Evolutionary conservation across 768 basidiomycete species (phyloP), one percentile per base, ranked within the genome.

Genomic region (Mycena filopes): DNA sequence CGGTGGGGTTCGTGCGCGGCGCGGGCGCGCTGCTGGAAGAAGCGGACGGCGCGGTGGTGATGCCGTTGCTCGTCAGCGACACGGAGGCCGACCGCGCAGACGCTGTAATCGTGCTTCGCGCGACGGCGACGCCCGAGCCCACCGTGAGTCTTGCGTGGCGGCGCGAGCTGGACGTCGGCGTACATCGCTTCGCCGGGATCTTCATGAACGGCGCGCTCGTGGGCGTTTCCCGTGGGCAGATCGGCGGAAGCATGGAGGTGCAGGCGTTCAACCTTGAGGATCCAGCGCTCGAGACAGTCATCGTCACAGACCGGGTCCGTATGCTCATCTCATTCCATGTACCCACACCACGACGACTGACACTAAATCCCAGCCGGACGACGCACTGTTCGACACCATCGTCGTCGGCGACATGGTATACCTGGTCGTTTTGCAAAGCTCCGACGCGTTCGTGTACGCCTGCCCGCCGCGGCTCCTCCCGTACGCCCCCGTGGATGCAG

Each of bases 381-480:
- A 36, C 36, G 36, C 10, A 11, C 15, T 15, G 36, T 36, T 36
- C 36, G 68, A 60, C 15, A 50, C 64, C 13, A 25, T 56, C 18
- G 64, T 66, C 26, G 23, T 63, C 31, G 47, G 42, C 29, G 56
- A 60, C 42, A 54, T 60, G 16, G 56, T 69, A 3, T 63, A 49
- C 28, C 28, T 69, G 18, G 54, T 69, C 31, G 8, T 40, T 13
- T 46, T 31, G 9, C 60, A 58, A 13, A 4, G 13, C 36, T 2
- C 21, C 2, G 45, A 49, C 31, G 64, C 68, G 6, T 46, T 62
- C 28, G 64, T 69, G 2, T 69, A 69, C 54, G 60, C 56, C 8
- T 66, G 60, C 46, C 68, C 68, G 0, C 68, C 25, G 26, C 55
- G 60, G 4, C 60, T 69, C 15, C 46, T 69, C 9, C 56, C 68